Evolutionary conservation across 192 early-diverging fungal genomes (phyloP), one percentile per base, ranked within the genome.

Genomic region (Mortierella claussenii): DNA sequence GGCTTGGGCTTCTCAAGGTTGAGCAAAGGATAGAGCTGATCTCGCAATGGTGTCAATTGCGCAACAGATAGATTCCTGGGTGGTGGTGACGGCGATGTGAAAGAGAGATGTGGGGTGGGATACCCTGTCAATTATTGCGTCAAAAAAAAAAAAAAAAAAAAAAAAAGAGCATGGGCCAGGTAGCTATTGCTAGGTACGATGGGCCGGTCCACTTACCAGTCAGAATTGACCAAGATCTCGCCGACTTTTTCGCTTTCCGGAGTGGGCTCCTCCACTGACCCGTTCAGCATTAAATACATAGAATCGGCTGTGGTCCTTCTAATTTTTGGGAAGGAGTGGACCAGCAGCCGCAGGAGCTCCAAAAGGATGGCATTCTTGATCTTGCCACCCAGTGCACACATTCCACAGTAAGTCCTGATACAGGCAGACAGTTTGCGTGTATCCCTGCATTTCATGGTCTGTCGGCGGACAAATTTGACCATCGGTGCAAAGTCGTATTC

Each of bases 301-400:
- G 88, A 82, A 57, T 95, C 94, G 1, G 94, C 89, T 0, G 88
- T 82, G 2, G 82, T 58, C 28, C 87, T 79, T 10, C 93, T 88
- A 44, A 94, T 88, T 73, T 82, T 89, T 20, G 94, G 94, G 69
- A 84, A 96, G 33, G 92, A 85, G 80, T 96, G 94, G 6, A 82
- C 80, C 7, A 96, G 60, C 60, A 90, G 88, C 9, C 69, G 44
- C 11, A 96, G 61, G 55, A 94, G 55, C 62, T 89, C 85, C 17
- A 81, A 71, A 40, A 95, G 48, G 13, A 89, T 85, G 1, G 68
- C 82, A 40, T 65, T 83, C 59, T 79, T 81, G 27, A 85, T 69
- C 60, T 68, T 70, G 30, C 60, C 76, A 15, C 55, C 58, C 27
- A 84, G 56, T 0, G 63, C 63, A 46, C 79, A 78, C 20, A 91